These are phyloP conservation scores for Hypoxylon rickii DNA, from an alignment of 495 filamentous ascomycete species.

Conservation along the genomic window DNA sequence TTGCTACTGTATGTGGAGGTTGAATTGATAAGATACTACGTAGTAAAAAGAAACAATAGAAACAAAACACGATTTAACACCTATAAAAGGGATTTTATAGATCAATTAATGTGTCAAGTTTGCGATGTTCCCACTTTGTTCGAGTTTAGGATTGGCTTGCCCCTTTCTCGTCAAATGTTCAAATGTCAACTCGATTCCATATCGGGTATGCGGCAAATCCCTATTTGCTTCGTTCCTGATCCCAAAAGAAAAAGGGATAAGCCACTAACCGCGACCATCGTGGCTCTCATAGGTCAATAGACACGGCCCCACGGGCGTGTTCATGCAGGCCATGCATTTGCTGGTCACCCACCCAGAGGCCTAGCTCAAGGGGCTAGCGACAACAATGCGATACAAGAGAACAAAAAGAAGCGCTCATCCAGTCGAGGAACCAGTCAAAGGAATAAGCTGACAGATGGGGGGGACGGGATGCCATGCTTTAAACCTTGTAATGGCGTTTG, in stretches of 20 bases:
- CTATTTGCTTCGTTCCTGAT: constrained; percentile 30
- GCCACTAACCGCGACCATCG: not conserved
- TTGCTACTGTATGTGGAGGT: too few species aligned
- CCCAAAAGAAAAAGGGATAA: constrained; percentile 22
- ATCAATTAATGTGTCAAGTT: constrained; percentile 14
- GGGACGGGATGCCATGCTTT: not conserved
- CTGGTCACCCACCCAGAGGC: constrained; percentile 15
- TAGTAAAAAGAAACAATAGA: too few species aligned
- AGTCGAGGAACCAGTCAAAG: not conserved
- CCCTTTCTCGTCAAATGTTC: constrained; percentile 26
- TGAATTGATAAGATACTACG: too few species aligned
- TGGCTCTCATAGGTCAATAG: constrained; percentile 23
- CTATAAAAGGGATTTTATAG: constrained; percentile 1
- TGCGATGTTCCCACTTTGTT: constrained; percentile 9
- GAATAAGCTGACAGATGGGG: constrained; percentile 4
- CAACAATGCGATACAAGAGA: constrained; percentile 8
- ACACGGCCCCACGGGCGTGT: constrained; percentile 21
- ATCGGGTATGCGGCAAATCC: constrained; percentile 19
- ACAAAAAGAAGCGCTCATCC: not conserved
- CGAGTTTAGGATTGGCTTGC: constrained; percentile 4
- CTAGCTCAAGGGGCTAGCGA: constrained; percentile 34
- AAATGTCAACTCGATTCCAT: constrained; percentile 13
- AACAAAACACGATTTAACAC: too few species aligned
- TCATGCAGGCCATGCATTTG: constrained; percentile 31
- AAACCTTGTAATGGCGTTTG: constrained; percentile 13